phyloP scores from a whole-genome alignment of 345 rosid genomes.

The Toxicodendron radicans region DNA sequence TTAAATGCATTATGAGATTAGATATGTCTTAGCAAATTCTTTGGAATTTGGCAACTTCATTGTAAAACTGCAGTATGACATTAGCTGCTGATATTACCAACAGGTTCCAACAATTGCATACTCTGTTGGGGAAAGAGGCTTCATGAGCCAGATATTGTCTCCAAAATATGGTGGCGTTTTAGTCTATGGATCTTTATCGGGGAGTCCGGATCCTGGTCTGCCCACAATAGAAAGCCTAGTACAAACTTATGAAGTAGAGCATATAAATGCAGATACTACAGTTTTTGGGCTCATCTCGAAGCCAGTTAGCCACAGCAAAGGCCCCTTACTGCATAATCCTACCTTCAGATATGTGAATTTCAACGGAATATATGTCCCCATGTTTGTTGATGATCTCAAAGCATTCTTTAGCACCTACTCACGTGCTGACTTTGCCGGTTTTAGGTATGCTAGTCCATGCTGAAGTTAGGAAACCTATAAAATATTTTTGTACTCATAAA shows the following conservation, averaged over 20 bases:
- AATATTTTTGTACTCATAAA: too few relatives aligned
- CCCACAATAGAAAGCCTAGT: conserved; percentile 45
- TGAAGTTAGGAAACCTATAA: neutral
- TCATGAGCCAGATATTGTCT: conserved; percentile 55
- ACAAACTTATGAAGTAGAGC: conserved; percentile 36
- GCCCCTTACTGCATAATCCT: conserved; percentile 65
- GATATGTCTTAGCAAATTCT: neutral
- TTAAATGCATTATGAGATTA: neutral
- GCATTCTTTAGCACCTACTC: conserved; percentile 49
- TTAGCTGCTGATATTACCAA: conserved; percentile 9
- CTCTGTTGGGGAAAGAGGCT: conserved; percentile 58
- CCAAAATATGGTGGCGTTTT: conserved; percentile 51
- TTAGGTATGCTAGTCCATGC: conserved; percentile 35
- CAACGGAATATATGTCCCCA: conserved; percentile 61
- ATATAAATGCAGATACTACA: conserved; percentile 40
- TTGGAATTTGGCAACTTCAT: neutral
- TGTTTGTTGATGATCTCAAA: conserved; percentile 59
- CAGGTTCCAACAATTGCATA: conserved; percentile 54
- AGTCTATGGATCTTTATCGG: conserved; percentile 53
- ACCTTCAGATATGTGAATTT: conserved; percentile 44
- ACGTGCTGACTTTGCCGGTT: conserved; percentile 50
- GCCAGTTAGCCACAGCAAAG: conserved; percentile 67
- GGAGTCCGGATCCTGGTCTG: conserved; percentile 41
- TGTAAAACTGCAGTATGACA: neutral
- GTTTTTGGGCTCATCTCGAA: conserved; percentile 61